Conservation (phyloP, 2,329 filamentous ascomycete genomes). For the Fusarium nodosum region DNA sequence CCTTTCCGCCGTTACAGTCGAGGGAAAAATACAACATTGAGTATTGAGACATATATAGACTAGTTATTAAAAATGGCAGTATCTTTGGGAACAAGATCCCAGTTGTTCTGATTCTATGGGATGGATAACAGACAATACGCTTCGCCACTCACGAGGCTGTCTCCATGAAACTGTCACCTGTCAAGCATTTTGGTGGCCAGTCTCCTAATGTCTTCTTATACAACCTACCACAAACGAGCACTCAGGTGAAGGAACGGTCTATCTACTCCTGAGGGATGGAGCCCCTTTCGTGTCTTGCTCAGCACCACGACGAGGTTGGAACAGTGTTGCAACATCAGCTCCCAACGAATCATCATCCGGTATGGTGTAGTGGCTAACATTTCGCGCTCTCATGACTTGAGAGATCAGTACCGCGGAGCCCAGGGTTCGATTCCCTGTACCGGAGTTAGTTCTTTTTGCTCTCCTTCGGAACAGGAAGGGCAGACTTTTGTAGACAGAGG, state of each 20-base stretch:
- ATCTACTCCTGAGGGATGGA: background rate
- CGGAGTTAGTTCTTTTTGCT: conserved; percentile 33
- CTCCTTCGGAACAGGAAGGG: background rate
- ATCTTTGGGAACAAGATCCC: background rate
- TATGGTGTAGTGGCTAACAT: conserved; percentile 55
- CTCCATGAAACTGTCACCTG: background rate
- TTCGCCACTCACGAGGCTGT: fast-evolving
- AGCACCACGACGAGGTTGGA: background rate
- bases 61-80: background rate
- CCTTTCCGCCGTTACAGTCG: too few species aligned
- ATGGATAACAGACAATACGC: background rate
- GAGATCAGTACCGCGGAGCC: conserved; percentile 42
- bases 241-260: background rate
- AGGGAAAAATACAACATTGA: background rate
- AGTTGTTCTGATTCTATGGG: too few species aligned
- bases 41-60: background rate
- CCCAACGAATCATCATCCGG: conserved; percentile 39
- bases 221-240: background rate
- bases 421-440: conserved; percentile 49
- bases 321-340: background rate
- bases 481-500: background rate
- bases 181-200: background rate
- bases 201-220: background rate
- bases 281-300: background rate
- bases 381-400: conserved; percentile 51